Base-by-base conservation (phyloP, 1,284 basidiomycete genomes). In the Moesziomyces antarcticus region DNA sequence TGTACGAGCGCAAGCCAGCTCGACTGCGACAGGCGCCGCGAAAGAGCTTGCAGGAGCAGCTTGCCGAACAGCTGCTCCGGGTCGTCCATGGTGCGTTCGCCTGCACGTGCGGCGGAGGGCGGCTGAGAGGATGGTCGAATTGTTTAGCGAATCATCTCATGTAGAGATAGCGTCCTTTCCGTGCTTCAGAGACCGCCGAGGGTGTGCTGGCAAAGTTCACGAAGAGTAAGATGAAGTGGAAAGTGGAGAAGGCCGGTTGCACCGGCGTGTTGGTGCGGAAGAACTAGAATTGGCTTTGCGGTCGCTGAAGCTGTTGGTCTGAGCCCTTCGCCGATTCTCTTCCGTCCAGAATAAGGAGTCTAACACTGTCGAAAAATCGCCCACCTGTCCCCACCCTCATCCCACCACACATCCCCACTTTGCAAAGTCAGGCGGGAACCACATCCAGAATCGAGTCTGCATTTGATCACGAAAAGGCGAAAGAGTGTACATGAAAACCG, bases 1-100 rank as follows among this genome's bases (percentile, higher is more conserved):
- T 73, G 70, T 1, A 68, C 59, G n/a, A 73, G 47, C 4, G 64
- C 52, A 14, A 73, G 64, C 59, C 59, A 73, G n/a, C 52, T 63
- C 18, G 70, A 60, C 24, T 67, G 70, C 9, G 70, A 49, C 3
- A 73, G 53, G 24, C 70, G 59, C 14, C 70, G 47, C 7, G 64
- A 51, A 14, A 73, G 54, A 4, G 55, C 65, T 22, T 73, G 64
- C 9, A 51, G 45, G 16, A 73, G 64, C 42, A 73, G 56, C 56
- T 55, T 56, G 24, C 67, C 56, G 27, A 73, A 47, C 52, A 67
- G 62, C 59, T 72, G 58, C 43, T 63, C 56, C 10, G 58, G 50
- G 48, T 61, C 48, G 20, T 53, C 41, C 69, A 72, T 72, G 30
- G 11, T 51, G 46, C 41, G 33, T 20, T 7, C n/a, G 21, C 7